A percentile compares a stretch with the other conserved stretches of the same genome.
Conservation (phyloP, 768 basidiomycete genomes). For the Lentinula detonsa region DNA sequence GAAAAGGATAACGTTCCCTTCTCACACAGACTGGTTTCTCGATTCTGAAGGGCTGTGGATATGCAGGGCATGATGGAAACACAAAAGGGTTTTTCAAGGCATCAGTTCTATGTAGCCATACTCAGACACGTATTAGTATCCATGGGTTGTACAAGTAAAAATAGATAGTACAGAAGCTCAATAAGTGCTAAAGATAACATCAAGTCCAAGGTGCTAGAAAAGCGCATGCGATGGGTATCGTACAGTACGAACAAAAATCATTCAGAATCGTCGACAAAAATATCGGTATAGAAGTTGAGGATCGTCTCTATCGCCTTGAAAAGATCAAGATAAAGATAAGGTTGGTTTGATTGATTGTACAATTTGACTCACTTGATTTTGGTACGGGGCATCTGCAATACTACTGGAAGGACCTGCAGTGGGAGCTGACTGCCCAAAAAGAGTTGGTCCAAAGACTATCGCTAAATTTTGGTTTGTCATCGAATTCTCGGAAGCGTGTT, state of each 20-base stretch:
- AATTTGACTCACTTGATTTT: constrained; percentile 52
- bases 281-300: constrained; percentile 32
- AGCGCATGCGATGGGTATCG: constrained; percentile 5
- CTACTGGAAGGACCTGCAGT: constrained; percentile 34
- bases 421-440: constrained; percentile 66
- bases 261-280: constrained; percentile 89
- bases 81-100: too few relatives aligned
- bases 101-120: background rate
- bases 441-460: constrained; percentile 97
- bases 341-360: background rate
- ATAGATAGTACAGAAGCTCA: background rate
- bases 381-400: constrained; percentile 66
- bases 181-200: constrained; percentile 11
- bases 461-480: constrained; percentile 93
- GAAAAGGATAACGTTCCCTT: constrained; percentile 49
- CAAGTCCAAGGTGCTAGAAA: background rate
- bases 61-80: background rate
- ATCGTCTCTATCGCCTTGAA: constrained; percentile 76
- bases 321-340: constrained; percentile 6
- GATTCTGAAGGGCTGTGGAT: constrained; percentile 28
- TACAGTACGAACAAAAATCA: constrained; percentile 14
- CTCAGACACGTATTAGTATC: background rate
- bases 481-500: constrained; percentile 72
- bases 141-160: background rate
- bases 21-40: constrained; percentile 44